Conservation (phyloP, 1,284 basidiomycete species). For the Peniophora sp. region DNA sequence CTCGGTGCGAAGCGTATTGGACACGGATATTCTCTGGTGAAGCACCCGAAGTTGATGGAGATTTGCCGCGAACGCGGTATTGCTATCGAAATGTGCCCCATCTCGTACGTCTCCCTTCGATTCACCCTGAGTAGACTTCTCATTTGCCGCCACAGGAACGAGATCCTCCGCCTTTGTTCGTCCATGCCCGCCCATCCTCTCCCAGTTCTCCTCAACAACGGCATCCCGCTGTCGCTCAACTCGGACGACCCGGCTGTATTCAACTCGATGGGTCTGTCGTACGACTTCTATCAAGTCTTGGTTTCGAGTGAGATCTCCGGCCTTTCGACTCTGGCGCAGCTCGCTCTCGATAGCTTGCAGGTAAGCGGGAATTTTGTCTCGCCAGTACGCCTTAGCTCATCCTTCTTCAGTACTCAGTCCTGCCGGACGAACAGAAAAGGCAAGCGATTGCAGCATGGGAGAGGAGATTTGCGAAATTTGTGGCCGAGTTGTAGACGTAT, state of each 20-base stretch:
- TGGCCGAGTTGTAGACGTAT: conserved; percentile 30
- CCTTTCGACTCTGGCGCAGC: conserved; percentile 46
- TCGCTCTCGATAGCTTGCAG: conserved; percentile 59
- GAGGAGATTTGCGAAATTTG: conserved; percentile 1
- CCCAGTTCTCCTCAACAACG: conserved; percentile 58
- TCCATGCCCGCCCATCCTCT: conserved; percentile 73
- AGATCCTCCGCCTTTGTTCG: conserved; percentile 60
- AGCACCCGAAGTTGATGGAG: conserved; percentile 65
- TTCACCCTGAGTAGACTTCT: not conserved
- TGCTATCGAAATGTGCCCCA: conserved; percentile 63
- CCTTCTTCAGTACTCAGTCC: conserved; percentile 40
- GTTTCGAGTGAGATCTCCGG: conserved; percentile 60
- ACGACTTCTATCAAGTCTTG: conserved; percentile 67
- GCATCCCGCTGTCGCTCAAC: conserved; percentile 59
- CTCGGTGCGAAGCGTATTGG: conserved; percentile 75
- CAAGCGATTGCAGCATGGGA: conserved; percentile 41
- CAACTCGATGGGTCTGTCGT: conserved; percentile 68
- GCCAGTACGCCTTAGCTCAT: not conserved
- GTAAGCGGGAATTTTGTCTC: conserved; percentile 23
- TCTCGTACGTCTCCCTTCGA: conserved; percentile 43
- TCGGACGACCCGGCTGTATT: conserved; percentile 75
- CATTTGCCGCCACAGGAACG: conserved; percentile 37
- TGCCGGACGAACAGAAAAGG: conserved; percentile 40
- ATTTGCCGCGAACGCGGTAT: conserved; percentile 57
- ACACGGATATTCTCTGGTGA: conserved; percentile 71